These are phyloP conservation scores for Phytophthora citrophthora DNA, from an alignment of 352 stramenopile species.

Conservation along the genomic window DNA sequence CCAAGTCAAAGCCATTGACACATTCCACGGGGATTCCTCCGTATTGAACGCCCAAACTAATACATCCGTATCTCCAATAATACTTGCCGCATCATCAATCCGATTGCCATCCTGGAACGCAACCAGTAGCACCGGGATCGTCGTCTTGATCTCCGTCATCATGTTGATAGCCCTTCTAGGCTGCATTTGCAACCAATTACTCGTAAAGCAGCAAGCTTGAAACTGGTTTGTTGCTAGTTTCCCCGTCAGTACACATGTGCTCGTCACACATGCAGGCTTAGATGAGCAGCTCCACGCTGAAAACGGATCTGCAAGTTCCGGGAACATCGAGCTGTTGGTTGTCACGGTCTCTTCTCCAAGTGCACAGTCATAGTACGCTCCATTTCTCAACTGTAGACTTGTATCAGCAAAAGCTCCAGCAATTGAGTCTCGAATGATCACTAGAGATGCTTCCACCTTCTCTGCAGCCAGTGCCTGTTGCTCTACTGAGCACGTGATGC, in stretches of 20 bases:
- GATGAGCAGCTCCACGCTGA: constrained; percentile 32
- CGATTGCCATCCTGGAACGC: constrained; percentile 43
- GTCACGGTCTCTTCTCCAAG: constrained; percentile 43
- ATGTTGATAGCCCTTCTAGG: background rate
- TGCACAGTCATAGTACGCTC: constrained; percentile 52
- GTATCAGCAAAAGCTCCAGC: constrained; percentile 39
- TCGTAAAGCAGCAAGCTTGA: constrained; percentile 62
- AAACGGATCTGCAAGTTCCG: constrained; percentile 28
- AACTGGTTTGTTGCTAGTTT: constrained; percentile 17
- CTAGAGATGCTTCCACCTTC: constrained; percentile 35
- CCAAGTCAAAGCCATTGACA: constrained; percentile 72
- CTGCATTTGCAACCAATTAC: constrained; percentile 50
- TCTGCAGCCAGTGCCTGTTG: constrained; percentile 52
- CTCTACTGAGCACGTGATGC: constrained; percentile 57
- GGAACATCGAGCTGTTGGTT: constrained; percentile 50
- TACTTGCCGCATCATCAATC: constrained; percentile 35
- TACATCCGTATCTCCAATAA: constrained; percentile 19
- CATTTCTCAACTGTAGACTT: constrained; percentile 15
- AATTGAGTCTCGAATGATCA: constrained; percentile 62
- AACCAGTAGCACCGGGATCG: constrained; percentile 52
- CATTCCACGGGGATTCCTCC: constrained; percentile 67
- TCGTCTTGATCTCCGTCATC: background rate
- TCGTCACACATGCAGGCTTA: constrained; percentile 36
- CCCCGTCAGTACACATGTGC: constrained; percentile 47
- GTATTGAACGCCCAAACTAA: constrained; percentile 40